Conservation (phyloP, 768 basidiomycete species). For the Leucosporidium scottii region DNA sequence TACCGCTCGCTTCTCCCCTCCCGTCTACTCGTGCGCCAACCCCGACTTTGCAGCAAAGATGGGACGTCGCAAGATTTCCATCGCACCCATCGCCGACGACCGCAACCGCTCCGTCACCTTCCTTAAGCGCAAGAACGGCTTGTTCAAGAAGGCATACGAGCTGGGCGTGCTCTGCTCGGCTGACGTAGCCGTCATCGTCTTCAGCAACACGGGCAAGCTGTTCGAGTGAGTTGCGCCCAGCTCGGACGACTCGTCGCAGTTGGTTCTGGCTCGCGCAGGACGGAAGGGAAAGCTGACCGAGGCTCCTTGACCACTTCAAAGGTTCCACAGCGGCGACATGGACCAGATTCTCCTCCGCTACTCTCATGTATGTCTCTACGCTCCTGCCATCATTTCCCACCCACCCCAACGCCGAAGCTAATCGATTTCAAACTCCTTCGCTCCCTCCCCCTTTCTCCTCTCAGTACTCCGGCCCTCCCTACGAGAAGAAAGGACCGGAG, state of each 20-base stretch:
- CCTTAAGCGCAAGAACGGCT: slow-evolving; percentile 38
- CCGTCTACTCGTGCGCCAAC: neutral
- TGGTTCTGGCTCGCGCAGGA: neutral
- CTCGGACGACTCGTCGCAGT: neutral
- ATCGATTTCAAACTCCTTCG: no score
- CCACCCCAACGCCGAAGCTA: no score
- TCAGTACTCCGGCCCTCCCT: slow-evolving; percentile 25
- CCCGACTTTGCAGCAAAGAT: slow-evolving; percentile 5
- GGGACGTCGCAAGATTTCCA: slow-evolving; percentile 39
- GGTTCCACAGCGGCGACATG: slow-evolving; percentile 30
- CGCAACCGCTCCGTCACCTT: slow-evolving; percentile 38
- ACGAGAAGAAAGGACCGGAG: slow-evolving; percentile 28
- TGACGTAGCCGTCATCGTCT: slow-evolving; percentile 38
- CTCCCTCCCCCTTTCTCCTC: neutral
- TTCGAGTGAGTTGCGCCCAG: slow-evolving; percentile 20
- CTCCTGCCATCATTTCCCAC: no score
- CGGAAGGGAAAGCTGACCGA: neutral
- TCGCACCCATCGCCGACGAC: slow-evolving; percentile 37
- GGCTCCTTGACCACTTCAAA: neutral
- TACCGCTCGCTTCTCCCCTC: neutral
- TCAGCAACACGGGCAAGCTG: slow-evolving; percentile 35
- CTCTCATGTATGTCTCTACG: slow-evolving; percentile 22
- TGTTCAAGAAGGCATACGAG: slow-evolving; percentile 38
- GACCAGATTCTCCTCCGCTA: slow-evolving; percentile 26
- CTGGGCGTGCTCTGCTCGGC: slow-evolving; percentile 36